phyloP scores from a whole-genome alignment of 2,329 filamentous ascomycete genomes.

The Pyrenochaeta sp. region DNA sequence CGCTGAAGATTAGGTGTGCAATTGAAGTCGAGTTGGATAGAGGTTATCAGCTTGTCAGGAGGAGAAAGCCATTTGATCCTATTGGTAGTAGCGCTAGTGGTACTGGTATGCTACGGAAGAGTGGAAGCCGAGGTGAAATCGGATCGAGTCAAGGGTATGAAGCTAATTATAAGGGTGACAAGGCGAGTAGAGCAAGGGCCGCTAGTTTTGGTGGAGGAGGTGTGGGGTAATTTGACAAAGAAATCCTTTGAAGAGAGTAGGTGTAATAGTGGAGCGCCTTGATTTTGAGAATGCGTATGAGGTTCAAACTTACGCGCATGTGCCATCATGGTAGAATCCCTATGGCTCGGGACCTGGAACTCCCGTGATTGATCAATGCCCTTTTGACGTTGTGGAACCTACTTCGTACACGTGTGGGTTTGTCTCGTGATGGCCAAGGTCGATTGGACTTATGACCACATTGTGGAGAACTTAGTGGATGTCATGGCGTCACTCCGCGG shows the following conservation, averaged over 20 bases:
- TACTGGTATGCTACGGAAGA: slow-evolving; percentile 29
- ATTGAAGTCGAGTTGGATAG: slow-evolving; percentile 88
- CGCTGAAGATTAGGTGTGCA: slow-evolving; percentile 80
- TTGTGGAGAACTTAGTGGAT: not conserved
- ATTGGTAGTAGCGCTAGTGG: slow-evolving; percentile 21
- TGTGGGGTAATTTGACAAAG: not conserved
- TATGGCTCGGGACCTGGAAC: no score
- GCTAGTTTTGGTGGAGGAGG: slow-evolving; percentile 38
- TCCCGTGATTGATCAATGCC: no score
- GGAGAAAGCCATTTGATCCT: slow-evolving; percentile 55
- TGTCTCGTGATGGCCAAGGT: not conserved
- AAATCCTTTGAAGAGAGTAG: no score
- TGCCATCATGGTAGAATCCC: no score
- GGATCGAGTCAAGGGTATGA: slow-evolving; percentile 18
- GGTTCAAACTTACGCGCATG: no score
- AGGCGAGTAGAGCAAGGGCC: slow-evolving; percentile 28
- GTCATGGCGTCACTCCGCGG: not conserved
- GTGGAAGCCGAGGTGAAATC: slow-evolving; percentile 31
- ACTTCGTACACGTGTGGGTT: not conserved
- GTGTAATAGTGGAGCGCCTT: no score
- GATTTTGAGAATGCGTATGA: not conserved
- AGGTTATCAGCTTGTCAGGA: slow-evolving; percentile 81
- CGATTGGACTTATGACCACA: not conserved
- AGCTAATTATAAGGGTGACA: slow-evolving; percentile 11
- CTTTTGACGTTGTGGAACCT: not conserved